Base-by-base conservation (phyloP, 2,329 filamentous ascomycete species). In the Ascochyta lentis region DNA sequence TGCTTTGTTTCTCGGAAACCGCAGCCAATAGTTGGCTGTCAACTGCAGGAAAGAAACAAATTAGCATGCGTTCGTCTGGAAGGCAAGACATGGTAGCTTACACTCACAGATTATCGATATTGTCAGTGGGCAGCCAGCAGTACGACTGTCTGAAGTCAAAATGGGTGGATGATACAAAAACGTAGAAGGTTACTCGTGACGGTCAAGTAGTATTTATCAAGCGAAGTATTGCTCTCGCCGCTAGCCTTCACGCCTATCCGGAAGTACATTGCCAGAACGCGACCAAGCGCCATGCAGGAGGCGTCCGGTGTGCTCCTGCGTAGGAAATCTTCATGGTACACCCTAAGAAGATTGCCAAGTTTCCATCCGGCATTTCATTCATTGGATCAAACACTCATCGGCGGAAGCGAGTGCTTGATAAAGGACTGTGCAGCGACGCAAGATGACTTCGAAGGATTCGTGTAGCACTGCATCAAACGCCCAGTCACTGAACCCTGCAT, bases 381-480 rank as follows among this genome's bases (percentile, higher is more conserved):
- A 68, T 68, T 65, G 66, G 62, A 53, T 41, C 59, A 66, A 67
- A 70, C 58, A 48, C 41, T 37, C 40, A 43, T 43, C 53, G 63
- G 57, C 51, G 54, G 56, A 60, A 61, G 50, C 58, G 65, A 49
- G 56, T 59, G 48, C 61, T 65, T 49, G 54, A 42, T 41, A 47
- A 52, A 64, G 56, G 49, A 57, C 60, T 60, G 60, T 65, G 61
- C 61, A 55, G 65, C 59, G 51, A 64, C 64, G 56, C 61, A 59
- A 56, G 59, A 62, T 56, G 62, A 56, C 58, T 69, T 76, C 70
- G 71, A 75, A 68, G 70, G 63, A 64, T 58, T 56, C 38, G 49
- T 56, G 73, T 75, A 64, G 54, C 68, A 74, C 68, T 26, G 63
- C 65, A 57, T 72, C 71, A 71, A 74, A 72, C 70, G 65, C 61